Evolutionary conservation across 2,329 filamentous ascomycete genomes (phyloP), one percentile per base, ranked within the genome.

Genomic region (Fusarium nanum): DNA sequence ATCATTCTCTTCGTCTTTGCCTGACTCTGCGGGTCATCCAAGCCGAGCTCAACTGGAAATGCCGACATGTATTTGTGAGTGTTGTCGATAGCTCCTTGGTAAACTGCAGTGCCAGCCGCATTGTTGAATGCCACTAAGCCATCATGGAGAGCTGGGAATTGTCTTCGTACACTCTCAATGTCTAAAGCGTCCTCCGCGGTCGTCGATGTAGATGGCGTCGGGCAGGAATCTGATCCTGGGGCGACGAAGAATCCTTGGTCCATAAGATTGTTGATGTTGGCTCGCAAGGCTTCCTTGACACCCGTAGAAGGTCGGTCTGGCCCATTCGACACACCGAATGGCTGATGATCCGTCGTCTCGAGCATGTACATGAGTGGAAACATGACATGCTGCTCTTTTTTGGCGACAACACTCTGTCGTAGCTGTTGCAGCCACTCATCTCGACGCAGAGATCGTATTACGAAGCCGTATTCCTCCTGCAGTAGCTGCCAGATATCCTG

Each of bases 1-100:
- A 53, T 53, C 49, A 53, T 42, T 12, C 49, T 40, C 49, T 53
- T 53, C n/a, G 49, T 53, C 22, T 53, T 30, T 41, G 18, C 22
- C 34, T 42, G 49, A 12, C 49, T 53, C 34, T 42, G 22, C 11
- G 49, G 34, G 30, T 53, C 49, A 53, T 53, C 49, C 23, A 42
- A 41, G 8, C 49, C 49, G 23, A 53, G 49, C n/a, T 53, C 49
- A 42, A 53, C 49, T 20, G 49, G 49, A 42, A 53, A 42, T 22
- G 49, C 49, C 22, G 49, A 53, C 49, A 53, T 53, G 34, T 53
- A 53, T 27, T 53, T 53, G 22, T 22, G 49, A 28, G 49, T 53
- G 34, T 41, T 41, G 6, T 53, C 49, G 23, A 53, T 53, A 22
- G 49, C 49, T 3, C 49, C 49, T 42, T 53, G 34, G 34, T 40